Base-by-base conservation (phyloP, 441 rosid genomes). In the Mallotus japonicus region DNA sequence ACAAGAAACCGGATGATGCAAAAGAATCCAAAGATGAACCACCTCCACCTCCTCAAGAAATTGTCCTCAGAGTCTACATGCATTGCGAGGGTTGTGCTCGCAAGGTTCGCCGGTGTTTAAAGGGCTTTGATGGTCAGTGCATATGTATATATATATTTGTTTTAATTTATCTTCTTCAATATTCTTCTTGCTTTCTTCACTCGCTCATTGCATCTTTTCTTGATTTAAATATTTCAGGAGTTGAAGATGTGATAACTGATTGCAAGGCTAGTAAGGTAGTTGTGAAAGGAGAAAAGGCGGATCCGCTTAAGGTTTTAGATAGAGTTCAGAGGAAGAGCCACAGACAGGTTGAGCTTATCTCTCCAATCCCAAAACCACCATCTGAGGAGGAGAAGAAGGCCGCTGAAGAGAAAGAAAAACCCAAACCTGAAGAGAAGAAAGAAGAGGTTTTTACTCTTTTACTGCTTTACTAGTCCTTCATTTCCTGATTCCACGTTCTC, bases 31-130 rank as follows among this genome's bases (percentile, higher is more conserved):
- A 89, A 76, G 83, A 79, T 12, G 77, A 75, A 55, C 17, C 77
- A 8, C 57, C 89, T 16, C 85, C 92, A 8, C 76, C 80, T 14
- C 74, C 83, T 0, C 89, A 78, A 67, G 96, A 90, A 71, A 79
- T 89, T 8, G 76, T 90, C 8, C 83, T 91, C 15, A 85, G 84
- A 76, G 95, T 89, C 44, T 87, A 81, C 89, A 89, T 91, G 97
- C 97, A 89, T 84, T 91, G 95, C 70, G 91, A 92, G 82, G 97
- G 95, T 6, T 92, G 97, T 78, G 95, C 95, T 68, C 84, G 90
- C 53, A 88, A 90, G 78, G 89, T 92, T 66, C 93, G 88, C 16
- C 84, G 88, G 19, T 83, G 88, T 62, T 89, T 92, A 59, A 88
- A 81, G 78, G 92, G 89, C 68, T 92, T 90, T 72, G 84, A 87